Percentiles rank a stretch among this genome's conserved stretches.
These are phyloP conservation scores for Candida buenavistaensis DNA, from an alignment of 1,139 yeast genomes.

Conservation along the genomic window DNA sequence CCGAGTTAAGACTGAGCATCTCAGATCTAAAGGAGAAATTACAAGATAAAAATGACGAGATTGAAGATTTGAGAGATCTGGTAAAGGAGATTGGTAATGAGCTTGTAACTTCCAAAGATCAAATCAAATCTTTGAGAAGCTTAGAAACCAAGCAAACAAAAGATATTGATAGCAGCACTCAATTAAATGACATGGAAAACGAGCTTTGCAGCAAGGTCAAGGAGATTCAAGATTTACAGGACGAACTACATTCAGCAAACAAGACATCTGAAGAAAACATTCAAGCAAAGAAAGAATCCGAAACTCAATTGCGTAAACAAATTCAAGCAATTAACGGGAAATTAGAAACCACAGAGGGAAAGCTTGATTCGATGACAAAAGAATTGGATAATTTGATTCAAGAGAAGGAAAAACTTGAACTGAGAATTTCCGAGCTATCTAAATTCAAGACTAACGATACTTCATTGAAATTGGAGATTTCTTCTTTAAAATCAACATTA, in stretches of 20 bases:
- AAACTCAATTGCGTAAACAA: slow-evolving; percentile 12
- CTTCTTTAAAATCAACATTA: slow-evolving; percentile 38
- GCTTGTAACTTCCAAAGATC: slow-evolving; percentile 56
- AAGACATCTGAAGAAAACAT: slow-evolving; percentile 10
- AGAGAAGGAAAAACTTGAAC: slow-evolving; percentile 28
- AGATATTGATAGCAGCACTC: background rate
- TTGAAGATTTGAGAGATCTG: slow-evolving; percentile 67
- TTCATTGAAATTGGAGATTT: slow-evolving; percentile 43
- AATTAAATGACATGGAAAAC: slow-evolving; percentile 10
- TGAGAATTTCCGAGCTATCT: slow-evolving; percentile 30
- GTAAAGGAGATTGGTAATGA: slow-evolving; percentile 74
- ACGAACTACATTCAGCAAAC: slow-evolving; percentile 7
- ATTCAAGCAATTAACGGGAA: slow-evolving; percentile 11
- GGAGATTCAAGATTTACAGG: slow-evolving; percentile 11
- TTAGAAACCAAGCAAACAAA: no score
- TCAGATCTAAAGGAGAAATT: slow-evolving; percentile 20
- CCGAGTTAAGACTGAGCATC: slow-evolving; percentile 17
- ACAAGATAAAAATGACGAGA: slow-evolving; percentile 45
- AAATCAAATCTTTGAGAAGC: slow-evolving; percentile 28
- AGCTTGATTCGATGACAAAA: slow-evolving; percentile 16
- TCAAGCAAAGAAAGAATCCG: slow-evolving; percentile 9
- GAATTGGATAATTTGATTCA: slow-evolving; percentile 23
- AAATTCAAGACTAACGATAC: slow-evolving; percentile 39
- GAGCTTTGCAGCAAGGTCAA: slow-evolving; percentile 5
- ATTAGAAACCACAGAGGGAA: slow-evolving; percentile 11